phyloP scores from a whole-genome alignment of 441 rosid genomes.

The Syzygium malaccense region DNA sequence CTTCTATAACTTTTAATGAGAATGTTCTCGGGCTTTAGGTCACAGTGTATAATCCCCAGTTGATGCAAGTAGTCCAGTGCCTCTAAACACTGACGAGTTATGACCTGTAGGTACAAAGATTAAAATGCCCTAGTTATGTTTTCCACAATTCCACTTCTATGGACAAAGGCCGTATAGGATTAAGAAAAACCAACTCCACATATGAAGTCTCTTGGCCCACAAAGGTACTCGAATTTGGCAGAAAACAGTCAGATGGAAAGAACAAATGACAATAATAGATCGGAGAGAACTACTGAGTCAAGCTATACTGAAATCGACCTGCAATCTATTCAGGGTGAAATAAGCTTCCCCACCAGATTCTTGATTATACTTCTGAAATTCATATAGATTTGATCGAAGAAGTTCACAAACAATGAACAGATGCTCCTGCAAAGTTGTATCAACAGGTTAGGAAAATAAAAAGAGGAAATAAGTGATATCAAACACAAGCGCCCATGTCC shows the following conservation, averaged over 20 bases:
- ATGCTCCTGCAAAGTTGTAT: slow-evolving; percentile 58
- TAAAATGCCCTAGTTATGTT: neutral
- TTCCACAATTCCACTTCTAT: neutral
- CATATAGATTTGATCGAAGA: slow-evolving; percentile 79
- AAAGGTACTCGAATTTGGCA: neutral
- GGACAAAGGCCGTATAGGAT: neutral
- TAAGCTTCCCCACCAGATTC: slow-evolving; percentile 80
- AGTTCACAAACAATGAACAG: slow-evolving; percentile 95
- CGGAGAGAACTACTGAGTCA: neutral
- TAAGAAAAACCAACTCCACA: neutral
- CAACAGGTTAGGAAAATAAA: neutral
- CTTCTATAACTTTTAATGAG: slow-evolving; percentile 74
- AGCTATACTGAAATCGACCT: slow-evolving; percentile 37
- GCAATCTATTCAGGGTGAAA: slow-evolving; percentile 63
- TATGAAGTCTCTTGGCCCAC: neutral
- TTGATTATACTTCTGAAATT: slow-evolving; percentile 81
- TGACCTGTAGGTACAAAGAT: slow-evolving; percentile 30
- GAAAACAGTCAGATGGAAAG: neutral
- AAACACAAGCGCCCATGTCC: neutral
- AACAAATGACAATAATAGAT: neutral
- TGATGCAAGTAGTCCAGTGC: slow-evolving; percentile 74
- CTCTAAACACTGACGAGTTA: slow-evolving; percentile 84
- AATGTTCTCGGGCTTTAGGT: slow-evolving; percentile 89
- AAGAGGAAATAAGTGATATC: neutral
- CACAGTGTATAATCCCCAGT: slow-evolving; percentile 92